These are phyloP conservation scores for Viola odorata DNA, from an alignment of 345 rosid genomes.

Conservation along the genomic window DNA sequence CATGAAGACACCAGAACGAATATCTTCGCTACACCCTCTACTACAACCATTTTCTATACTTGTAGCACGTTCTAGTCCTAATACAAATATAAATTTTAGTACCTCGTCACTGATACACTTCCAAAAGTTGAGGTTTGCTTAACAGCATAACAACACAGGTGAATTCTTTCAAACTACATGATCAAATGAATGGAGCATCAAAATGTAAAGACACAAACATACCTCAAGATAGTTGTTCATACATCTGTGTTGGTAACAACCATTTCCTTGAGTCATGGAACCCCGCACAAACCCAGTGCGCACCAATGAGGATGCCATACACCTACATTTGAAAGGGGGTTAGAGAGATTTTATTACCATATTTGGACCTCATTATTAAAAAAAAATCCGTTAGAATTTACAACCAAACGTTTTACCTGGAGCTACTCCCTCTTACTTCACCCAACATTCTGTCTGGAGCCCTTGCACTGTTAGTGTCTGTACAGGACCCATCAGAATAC, in stretches of 20 bases:
- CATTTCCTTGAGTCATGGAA: slow-evolving; percentile 88
- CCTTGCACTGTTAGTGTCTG: slow-evolving; percentile 91
- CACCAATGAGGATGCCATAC: slow-evolving; percentile 97
- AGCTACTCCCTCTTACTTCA: slow-evolving; percentile 88
- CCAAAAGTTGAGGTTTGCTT: too few species aligned
- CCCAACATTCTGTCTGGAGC: slow-evolving; percentile 98
- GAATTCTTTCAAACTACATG: too few species aligned
- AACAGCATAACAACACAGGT: too few species aligned
- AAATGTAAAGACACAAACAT: slow-evolving; percentile 9
- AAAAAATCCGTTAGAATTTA: slow-evolving; percentile 6
- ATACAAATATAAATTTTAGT: too few species aligned
- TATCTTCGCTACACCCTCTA: too few species aligned
- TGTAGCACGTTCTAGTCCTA: too few species aligned
- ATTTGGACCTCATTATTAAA: neutral
- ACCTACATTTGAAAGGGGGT: slow-evolving; percentile 37
- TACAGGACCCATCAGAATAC: slow-evolving; percentile 98
- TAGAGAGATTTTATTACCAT: too few species aligned
- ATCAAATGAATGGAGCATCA: too few species aligned
- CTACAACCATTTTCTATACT: too few species aligned
- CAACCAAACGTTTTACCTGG: slow-evolving; percentile 50
- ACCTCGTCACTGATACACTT: too few species aligned
- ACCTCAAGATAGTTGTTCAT: slow-evolving; percentile 77
- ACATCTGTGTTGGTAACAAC: slow-evolving; percentile 96
- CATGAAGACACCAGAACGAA: too few species aligned
- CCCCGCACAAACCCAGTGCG: slow-evolving; percentile 96